Evolutionary conservation across 2,329 filamentous ascomycete species (phyloP).

Genomic region (Apiospora pterosperma): DNA sequence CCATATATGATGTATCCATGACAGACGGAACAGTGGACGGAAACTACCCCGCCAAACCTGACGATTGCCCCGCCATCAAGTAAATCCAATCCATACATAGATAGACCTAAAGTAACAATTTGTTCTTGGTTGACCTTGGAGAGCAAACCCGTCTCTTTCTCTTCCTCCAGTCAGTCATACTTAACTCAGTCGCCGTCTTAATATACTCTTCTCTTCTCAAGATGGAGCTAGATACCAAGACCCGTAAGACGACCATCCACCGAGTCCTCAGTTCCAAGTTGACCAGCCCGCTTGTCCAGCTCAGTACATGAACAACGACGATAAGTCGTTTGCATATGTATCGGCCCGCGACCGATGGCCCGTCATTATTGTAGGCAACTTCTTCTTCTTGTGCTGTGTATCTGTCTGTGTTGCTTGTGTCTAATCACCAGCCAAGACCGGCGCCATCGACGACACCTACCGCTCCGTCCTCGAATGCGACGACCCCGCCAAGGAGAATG

Average conservation of each 20-base stretch:
- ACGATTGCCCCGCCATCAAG: background rate
- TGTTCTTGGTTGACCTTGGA: background rate
- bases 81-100: background rate
- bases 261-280: background rate
- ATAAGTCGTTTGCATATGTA: slow-evolving; percentile 79
- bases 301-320: slow-evolving; percentile 75
- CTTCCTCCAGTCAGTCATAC: background rate
- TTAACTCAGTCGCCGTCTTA: background rate
- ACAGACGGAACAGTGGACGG: background rate
- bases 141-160: background rate
- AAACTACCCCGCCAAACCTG: background rate
- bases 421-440: slow-evolving; percentile 57
- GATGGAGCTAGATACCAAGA: slow-evolving; percentile 76
- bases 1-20: too few species aligned
- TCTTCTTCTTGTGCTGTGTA: background rate
- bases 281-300: slow-evolving; percentile 42
- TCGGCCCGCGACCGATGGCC: slow-evolving; percentile 91
- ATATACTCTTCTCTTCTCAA: background rate
- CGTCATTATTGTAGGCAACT: slow-evolving; percentile 72
- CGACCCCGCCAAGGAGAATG: slow-evolving; percentile 63
- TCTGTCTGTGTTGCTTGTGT: background rate
- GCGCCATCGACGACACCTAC: slow-evolving; percentile 93
- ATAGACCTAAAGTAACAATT: background rate
- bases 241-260: slow-evolving; percentile 49
- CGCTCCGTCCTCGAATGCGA: slow-evolving; percentile 59